Conservation (phyloP, 2,329 filamentous ascomycete species). For the Tolypocladium guangdongense region DNA sequence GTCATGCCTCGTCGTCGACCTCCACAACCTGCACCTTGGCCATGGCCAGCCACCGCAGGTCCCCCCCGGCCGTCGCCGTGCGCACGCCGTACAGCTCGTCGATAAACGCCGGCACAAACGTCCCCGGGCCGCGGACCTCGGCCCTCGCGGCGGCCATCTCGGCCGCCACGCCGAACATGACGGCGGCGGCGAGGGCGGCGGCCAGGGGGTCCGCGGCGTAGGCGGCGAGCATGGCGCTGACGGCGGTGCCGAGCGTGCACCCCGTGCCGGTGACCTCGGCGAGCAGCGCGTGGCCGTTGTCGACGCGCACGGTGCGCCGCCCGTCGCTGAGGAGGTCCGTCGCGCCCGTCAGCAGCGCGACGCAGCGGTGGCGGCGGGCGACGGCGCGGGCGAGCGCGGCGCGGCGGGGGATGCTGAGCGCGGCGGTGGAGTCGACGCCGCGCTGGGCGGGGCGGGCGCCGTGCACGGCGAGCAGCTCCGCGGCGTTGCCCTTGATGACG, state of each 20-base stretch:
- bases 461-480: conserved; percentile 67
- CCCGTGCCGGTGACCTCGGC: conserved; percentile 68
- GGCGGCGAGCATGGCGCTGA: conserved; percentile 65
- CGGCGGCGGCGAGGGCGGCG: conserved; percentile 59
- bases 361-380: conserved; percentile 56
- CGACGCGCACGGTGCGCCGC: conserved; percentile 50
- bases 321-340: conserved; percentile 74
- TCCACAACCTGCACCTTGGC: conserved; percentile 35
- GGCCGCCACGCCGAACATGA: conserved; percentile 68
- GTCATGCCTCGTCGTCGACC: conserved; percentile 9
- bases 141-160: conserved; percentile 54
- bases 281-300: conserved; percentile 66
- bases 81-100: conserved; percentile 53
- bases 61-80: conserved; percentile 33
- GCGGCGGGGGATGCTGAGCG: conserved; percentile 37
- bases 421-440: conserved; percentile 72
- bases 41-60: conserved; percentile 39
- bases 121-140: conserved; percentile 69
- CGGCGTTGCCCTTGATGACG: conserved; percentile 89
- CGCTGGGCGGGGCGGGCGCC: conserved; percentile 50
- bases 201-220: conserved; percentile 53
- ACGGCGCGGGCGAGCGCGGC: conserved; percentile 53
- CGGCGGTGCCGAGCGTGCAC: conserved; percentile 72
- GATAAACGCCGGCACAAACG: conserved; percentile 75
- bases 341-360: conserved; percentile 74